These are phyloP conservation scores for Pleurotus tuoliensis DNA, from an alignment of 768 basidiomycete genomes.

Conservation along the genomic window DNA sequence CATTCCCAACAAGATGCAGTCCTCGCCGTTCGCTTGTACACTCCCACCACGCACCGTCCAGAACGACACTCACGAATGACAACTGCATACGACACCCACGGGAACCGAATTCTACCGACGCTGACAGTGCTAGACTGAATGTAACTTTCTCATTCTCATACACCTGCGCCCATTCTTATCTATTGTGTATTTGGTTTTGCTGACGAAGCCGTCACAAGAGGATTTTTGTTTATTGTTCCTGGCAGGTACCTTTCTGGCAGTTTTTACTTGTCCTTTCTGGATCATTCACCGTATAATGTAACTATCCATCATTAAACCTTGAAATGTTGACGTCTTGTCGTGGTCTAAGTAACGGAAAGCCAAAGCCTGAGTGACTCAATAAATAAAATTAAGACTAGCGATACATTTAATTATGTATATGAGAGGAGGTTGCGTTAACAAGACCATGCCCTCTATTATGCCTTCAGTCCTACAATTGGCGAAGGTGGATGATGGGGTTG, in stretches of 20 bases:
- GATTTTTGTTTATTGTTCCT: constrained; percentile 4
- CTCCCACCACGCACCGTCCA: not conserved
- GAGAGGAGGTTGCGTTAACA: not conserved
- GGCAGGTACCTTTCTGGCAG: constrained; percentile 3
- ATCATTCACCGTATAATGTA: not conserved
- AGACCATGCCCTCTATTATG: not conserved
- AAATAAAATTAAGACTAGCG: constrained; percentile 5
- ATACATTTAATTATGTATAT: not conserved
- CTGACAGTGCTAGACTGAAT: no score
- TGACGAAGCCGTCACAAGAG: not conserved
- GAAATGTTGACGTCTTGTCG: no score
- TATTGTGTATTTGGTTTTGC: not conserved
- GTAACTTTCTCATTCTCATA: no score
- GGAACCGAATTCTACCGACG: no score
- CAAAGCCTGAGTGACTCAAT: no score
- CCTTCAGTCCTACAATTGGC: not conserved
- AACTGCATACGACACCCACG: not conserved
- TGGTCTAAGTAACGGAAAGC: no score
- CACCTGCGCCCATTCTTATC: not conserved
- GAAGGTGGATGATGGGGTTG: constrained; percentile 3
- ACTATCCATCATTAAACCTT: not conserved
- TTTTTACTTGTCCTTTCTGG: not conserved
- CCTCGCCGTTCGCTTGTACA: constrained; percentile 4
- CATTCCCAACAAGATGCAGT: not conserved
- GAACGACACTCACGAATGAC: not conserved